These are phyloP conservation scores for Nicotiana knightiana DNA, from an alignment of 257 asterid genomes.

Conservation along the genomic window DNA sequence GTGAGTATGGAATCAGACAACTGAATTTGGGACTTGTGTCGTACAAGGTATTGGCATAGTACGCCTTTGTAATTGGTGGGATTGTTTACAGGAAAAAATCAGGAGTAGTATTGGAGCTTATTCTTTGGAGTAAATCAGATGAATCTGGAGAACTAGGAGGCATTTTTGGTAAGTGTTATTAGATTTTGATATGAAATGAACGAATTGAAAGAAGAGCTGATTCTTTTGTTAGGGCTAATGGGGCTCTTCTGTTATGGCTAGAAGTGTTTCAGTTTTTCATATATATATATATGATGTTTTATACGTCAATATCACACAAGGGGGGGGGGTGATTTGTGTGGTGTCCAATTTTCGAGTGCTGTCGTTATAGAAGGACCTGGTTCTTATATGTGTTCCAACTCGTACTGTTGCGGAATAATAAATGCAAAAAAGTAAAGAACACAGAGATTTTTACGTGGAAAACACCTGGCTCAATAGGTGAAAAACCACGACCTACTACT, in stretches of 20 bases:
- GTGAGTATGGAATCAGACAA: conserved; percentile 48
- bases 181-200: background rate
- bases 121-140: conserved; percentile 55
- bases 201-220: background rate
- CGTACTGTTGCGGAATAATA: too few relatives aligned
- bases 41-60: conserved; percentile 14
- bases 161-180: conserved; percentile 27
- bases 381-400: too few relatives aligned
- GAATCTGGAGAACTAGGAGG: conserved; percentile 46
- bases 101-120: conserved; percentile 29
- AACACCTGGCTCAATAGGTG: too few relatives aligned
- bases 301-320: too few relatives aligned
- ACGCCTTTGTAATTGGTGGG: conserved; percentile 11
- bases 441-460: too few relatives aligned
- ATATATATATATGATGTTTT: background rate
- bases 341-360: too few relatives aligned
- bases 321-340: too few relatives aligned
- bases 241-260: background rate
- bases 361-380: too few relatives aligned
- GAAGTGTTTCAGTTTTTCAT: background rate
- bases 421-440: too few relatives aligned
- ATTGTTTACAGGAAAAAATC: conserved; percentile 9
- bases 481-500: too few relatives aligned
- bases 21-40: conserved; percentile 53
- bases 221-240: background rate